These are phyloP conservation scores for Filobasidium uniguttulatum DNA, from an alignment of 1,284 basidiomycete species.

Conservation along the genomic window DNA sequence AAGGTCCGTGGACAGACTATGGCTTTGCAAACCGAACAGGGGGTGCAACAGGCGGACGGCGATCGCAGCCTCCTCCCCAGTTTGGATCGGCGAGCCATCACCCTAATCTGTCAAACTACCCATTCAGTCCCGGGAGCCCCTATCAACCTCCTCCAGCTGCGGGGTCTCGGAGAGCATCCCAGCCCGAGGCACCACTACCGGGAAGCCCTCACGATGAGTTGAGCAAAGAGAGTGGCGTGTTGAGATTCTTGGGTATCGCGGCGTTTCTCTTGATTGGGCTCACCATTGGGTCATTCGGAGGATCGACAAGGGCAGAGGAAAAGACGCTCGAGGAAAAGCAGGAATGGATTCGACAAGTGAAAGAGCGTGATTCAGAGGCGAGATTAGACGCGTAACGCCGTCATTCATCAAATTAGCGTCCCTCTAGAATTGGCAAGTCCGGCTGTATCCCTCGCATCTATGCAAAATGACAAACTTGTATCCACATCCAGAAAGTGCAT, in stretches of 20 bases:
- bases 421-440: no score
- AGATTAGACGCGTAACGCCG: no score
- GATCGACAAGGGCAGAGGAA: constrained; percentile 9
- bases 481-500: no score
- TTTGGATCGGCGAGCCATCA: constrained; percentile 15
- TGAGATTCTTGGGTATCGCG: constrained; percentile 11
- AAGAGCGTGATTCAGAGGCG: no score
- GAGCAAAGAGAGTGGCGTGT: constrained; percentile 14
- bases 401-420: no score
- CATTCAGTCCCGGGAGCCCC: no score
- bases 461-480: no score
- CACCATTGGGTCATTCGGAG: constrained; percentile 12
- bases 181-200: not conserved
- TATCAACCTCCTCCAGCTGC: not conserved
- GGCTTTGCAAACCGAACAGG: constrained; percentile 11
- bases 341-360: no score
- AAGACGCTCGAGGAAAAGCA: not conserved
- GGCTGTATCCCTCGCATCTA: no score
- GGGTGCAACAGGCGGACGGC: constrained; percentile 4
- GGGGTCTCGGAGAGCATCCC: not conserved
- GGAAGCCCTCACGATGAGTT: not conserved
- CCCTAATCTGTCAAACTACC: not conserved
- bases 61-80: constrained; percentile 8
- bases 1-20: constrained; percentile 10
- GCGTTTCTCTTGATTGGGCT: constrained; percentile 10